These are phyloP conservation scores for Coelastrella sp. DNA, from an alignment of 139 green algal species.

Conservation along the genomic window DNA sequence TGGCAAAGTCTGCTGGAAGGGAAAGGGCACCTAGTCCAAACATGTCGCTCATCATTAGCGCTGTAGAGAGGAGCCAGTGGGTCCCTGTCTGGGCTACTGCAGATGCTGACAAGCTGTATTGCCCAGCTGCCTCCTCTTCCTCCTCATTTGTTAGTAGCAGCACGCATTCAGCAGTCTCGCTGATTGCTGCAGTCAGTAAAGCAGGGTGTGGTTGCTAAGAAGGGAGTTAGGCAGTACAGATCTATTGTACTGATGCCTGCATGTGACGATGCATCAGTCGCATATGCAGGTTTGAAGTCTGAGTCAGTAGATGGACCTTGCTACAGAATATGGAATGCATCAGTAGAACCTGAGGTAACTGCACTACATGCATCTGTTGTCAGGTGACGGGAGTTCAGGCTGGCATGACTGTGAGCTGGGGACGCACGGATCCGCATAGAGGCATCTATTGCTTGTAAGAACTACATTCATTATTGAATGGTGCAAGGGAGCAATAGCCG, in stretches of 20 bases:
- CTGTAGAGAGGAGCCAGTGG: constrained; percentile 36
- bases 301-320: too few relatives aligned
- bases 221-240: too few relatives aligned
- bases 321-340: too few relatives aligned
- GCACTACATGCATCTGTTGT: neutral
- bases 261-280: too few relatives aligned
- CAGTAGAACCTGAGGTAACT: too few relatives aligned
- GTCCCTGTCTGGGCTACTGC: neutral
- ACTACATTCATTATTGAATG: too few relatives aligned
- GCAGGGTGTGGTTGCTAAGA: too few relatives aligned
- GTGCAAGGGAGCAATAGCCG: too few relatives aligned
- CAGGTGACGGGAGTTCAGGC: neutral
- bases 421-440: neutral
- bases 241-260: too few relatives aligned
- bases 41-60: constrained; percentile 55
- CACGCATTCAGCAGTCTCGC: neutral
- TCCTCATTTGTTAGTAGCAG: neutral
- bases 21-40: constrained; percentile 56
- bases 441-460: neutral
- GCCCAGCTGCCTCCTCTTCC: neutral
- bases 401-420: neutral
- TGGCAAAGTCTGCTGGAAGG: constrained; percentile 24
- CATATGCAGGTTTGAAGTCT: too few relatives aligned
- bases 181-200: too few relatives aligned
- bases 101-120: neutral